Percentiles rank a stretch among this genome's conserved stretches.
Conservation (phyloP, 1,284 basidiomycete species). For the Apiotrichum domesticum region DNA sequence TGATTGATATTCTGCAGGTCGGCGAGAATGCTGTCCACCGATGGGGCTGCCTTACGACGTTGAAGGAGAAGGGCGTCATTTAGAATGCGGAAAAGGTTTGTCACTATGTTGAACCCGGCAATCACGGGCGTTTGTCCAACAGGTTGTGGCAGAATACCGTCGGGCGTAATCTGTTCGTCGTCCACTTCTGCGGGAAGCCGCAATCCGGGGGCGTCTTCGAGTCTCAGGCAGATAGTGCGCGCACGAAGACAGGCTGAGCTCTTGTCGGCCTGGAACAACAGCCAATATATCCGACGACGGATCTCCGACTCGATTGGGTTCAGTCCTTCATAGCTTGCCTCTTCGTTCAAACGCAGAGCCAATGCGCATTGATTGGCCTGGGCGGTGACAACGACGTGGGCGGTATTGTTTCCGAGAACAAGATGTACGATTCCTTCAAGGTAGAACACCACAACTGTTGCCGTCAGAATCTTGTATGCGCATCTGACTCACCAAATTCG, state of each 20-base stretch:
- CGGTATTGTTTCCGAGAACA: conserved; percentile 38
- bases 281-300: conserved; percentile 36
- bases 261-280: conserved; percentile 44
- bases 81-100: conserved; percentile 38
- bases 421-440: conserved; percentile 39
- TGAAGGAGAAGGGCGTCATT: conserved; percentile 36
- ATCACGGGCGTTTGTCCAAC: conserved; percentile 33
- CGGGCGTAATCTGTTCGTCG: conserved; percentile 41
- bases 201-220: conserved; percentile 31
- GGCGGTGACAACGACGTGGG: conserved; percentile 34
- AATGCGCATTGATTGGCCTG: conserved; percentile 38
- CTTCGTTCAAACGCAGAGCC: conserved; percentile 37
- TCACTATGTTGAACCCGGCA: conserved; percentile 40
- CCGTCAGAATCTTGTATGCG: background rate
- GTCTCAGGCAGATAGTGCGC: conserved; percentile 29
- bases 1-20: conserved; percentile 34
- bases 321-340: conserved; percentile 33
- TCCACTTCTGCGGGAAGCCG: conserved; percentile 41
- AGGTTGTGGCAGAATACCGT: conserved; percentile 37
- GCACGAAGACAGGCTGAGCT: conserved; percentile 36
- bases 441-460: conserved; percentile 17
- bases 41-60: conserved; percentile 26
- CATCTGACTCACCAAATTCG: conserved; percentile 13
- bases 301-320: conserved; percentile 39
- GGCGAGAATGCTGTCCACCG: conserved; percentile 30